phyloP scores from a whole-genome alignment of 169 alveolate species.

The Amoebophrya sp. region DNA sequence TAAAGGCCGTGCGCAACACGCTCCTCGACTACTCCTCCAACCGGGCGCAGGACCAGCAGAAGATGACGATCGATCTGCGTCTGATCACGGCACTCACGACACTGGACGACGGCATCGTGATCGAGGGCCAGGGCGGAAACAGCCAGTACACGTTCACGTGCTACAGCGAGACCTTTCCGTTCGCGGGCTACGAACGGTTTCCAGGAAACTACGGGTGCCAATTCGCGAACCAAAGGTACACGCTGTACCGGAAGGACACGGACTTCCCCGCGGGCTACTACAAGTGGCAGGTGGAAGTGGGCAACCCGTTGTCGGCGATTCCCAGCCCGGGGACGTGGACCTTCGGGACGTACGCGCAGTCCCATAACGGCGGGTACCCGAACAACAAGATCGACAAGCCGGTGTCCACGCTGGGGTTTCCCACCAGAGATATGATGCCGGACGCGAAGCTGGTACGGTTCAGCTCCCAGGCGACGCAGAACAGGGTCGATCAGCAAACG shows the following conservation, averaged over 20 bases:
- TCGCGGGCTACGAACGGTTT: background rate
- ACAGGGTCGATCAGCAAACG: background rate
- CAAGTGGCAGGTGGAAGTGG: background rate
- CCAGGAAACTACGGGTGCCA: background rate
- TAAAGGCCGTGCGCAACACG: background rate
- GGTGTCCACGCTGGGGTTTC: background rate
- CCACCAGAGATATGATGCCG: background rate
- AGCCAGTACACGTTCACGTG: background rate
- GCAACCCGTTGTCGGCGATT: background rate
- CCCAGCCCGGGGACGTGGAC: conserved; percentile 1
- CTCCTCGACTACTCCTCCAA: background rate
- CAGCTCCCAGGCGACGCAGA: background rate
- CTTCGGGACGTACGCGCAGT: conserved; percentile 13
- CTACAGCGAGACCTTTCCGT: background rate
- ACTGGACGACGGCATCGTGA: background rate
- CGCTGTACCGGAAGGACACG: background rate
- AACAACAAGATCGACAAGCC: background rate
- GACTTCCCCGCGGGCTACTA: background rate
- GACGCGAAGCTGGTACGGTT: background rate
- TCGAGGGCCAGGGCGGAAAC: background rate
- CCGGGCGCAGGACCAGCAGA: background rate
- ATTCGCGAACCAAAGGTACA: background rate
- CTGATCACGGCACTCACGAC: background rate
- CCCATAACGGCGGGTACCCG: background rate
- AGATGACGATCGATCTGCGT: background rate